phyloP scores from a whole-genome alignment of 2,329 filamentous ascomycete genomes.

The Ceratocystis ficicola region DNA sequence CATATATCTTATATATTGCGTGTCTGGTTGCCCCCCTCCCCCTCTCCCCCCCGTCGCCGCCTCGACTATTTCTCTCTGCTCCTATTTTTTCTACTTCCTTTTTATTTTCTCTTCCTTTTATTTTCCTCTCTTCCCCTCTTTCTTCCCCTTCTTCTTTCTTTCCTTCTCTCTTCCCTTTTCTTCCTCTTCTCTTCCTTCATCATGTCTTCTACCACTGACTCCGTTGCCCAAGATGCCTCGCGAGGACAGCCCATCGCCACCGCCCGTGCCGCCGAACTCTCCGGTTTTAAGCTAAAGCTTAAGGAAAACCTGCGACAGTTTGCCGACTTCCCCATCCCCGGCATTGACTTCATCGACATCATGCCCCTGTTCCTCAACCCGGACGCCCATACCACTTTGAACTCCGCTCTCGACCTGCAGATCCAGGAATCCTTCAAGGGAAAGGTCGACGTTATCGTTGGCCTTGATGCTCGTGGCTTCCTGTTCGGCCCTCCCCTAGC shows the following conservation, averaged over 20 bases:
- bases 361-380: slow-evolving; percentile 85
- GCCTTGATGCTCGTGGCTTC: slow-evolving; percentile 87
- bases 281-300: slow-evolving; percentile 59
- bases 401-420: slow-evolving; percentile 77
- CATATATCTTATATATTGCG: neutral
- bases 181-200: slow-evolving; percentile 26
- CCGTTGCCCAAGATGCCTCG: slow-evolving; percentile 44
- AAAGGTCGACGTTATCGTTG: slow-evolving; percentile 80
- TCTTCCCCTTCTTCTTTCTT: slow-evolving; percentile 24
- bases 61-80: slow-evolving; percentile 9
- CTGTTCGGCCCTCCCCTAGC: slow-evolving; percentile 87
- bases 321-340: slow-evolving; percentile 80
- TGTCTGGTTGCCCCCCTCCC: neutral
- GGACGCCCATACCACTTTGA: slow-evolving; percentile 58
- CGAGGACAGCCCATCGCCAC: slow-evolving; percentile 50
- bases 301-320: slow-evolving; percentile 66
- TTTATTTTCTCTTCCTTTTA: slow-evolving; percentile 6
- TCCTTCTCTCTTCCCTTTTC: slow-evolving; percentile 27
- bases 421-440: slow-evolving; percentile 51
- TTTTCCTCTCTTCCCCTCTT: slow-evolving; percentile 6
- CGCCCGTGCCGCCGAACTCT: slow-evolving; percentile 51
- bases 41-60: neutral
- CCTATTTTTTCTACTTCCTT: slow-evolving; percentile 13
- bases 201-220: slow-evolving; percentile 28
- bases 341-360: slow-evolving; percentile 96